phyloP scores from a whole-genome alignment of 441 rosid species.

The Populus hybrid region DNA sequence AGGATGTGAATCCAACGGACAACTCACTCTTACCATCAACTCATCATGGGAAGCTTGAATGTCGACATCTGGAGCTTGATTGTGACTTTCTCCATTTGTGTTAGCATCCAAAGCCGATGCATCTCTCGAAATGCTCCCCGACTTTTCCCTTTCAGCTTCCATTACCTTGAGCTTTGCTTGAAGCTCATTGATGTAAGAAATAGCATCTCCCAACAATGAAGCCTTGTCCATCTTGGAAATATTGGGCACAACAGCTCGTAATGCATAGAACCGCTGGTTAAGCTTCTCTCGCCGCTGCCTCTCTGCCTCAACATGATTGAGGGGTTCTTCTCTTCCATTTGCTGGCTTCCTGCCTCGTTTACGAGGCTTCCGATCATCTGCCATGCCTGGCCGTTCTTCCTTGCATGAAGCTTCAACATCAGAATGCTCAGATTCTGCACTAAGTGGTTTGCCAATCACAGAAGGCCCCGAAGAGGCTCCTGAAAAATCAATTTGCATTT shows the following conservation, averaged over 20 bases:
- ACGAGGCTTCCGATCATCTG: conserved; percentile 66
- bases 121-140: conserved; percentile 55
- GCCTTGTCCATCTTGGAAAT: conserved; percentile 88
- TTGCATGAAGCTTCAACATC: conserved; percentile 65
- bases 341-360: conserved; percentile 78
- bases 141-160: conserved; percentile 55
- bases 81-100: conserved; percentile 33
- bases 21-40: conserved; percentile 60
- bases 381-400: conserved; percentile 40
- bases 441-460: conserved; percentile 33
- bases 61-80: conserved; percentile 45
- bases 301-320: conserved; percentile 79
- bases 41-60: conserved; percentile 54
- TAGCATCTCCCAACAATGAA: conserved; percentile 66
- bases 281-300: conserved; percentile 77
- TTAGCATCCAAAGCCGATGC: conserved; percentile 26
- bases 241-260: conserved; percentile 73
- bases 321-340: conserved; percentile 72
- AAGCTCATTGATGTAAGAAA: conserved; percentile 63
- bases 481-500: conserved; percentile 75
- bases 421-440: conserved; percentile 59
- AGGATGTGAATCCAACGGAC: conserved; percentile 76
- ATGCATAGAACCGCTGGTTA: conserved; percentile 65
- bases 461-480: conserved; percentile 61
- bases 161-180: conserved; percentile 54